Conservation (phyloP, 495 filamentous ascomycete species). For the Corynascus novoguineensis region DNA sequence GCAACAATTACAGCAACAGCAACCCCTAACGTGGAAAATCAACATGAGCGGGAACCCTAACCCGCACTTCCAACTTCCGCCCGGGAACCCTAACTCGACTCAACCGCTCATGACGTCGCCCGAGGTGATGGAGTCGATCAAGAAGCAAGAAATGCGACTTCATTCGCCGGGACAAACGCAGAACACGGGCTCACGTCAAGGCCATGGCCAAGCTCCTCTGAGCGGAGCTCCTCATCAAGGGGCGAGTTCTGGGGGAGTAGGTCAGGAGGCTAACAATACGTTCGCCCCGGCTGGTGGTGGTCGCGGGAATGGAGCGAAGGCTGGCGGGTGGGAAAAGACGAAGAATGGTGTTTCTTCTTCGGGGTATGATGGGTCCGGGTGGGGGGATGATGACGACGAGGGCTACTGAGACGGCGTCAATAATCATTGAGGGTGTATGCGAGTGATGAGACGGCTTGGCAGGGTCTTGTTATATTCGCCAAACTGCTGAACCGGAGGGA, state of each 20-base stretch:
- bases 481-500: too few species aligned
- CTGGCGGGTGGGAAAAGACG: slow-evolving; percentile 10
- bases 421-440: neutral
- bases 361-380: slow-evolving; percentile 27
- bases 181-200: too few species aligned
- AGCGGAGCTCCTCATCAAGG: too few species aligned
- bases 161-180: neutral
- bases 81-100: neutral
- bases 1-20: neutral
- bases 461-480: too few species aligned
- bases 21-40: neutral
- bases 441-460: too few species aligned
- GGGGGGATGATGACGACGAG: slow-evolving; percentile 22
- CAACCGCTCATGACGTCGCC: slow-evolving; percentile 1
- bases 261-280: too few species aligned
- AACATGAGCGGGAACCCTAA: neutral
- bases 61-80: neutral
- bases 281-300: neutral
- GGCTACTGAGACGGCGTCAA: neutral
- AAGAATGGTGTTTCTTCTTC: neutral
- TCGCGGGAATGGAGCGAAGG: neutral
- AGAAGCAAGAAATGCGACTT: slow-evolving; percentile 4
- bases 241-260: too few species aligned
- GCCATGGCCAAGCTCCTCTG: too few species aligned
- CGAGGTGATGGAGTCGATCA: slow-evolving; percentile 1